These are phyloP conservation scores for Crucihimalaya himalaica DNA, from an alignment of 345 rosid genomes.

Conservation along the genomic window DNA sequence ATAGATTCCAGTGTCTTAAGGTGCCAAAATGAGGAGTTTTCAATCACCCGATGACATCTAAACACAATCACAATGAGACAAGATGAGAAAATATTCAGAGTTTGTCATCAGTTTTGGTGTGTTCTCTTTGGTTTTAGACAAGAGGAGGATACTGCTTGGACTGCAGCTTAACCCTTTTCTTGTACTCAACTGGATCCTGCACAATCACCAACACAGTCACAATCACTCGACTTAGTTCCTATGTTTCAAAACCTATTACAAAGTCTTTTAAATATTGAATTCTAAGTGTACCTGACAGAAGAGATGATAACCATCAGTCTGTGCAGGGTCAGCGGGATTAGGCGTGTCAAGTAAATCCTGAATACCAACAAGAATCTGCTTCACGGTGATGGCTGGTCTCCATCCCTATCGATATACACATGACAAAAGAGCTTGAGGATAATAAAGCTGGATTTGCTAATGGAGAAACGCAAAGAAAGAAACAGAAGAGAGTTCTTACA, in stretches of 20 bases:
- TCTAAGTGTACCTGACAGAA: slow-evolving; percentile 65
- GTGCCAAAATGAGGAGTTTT: slow-evolving; percentile 37
- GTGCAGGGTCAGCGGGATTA: slow-evolving; percentile 87
- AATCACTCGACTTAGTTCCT: slow-evolving; percentile 8
- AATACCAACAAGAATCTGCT: slow-evolving; percentile 89
- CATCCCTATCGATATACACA: slow-evolving; percentile 56
- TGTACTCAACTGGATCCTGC: slow-evolving; percentile 82
- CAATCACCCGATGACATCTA: slow-evolving; percentile 28
- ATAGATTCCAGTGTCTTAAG: slow-evolving; percentile 25
- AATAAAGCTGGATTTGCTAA: neutral
- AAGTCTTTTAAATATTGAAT: neutral
- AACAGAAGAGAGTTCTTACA: slow-evolving; percentile 46
- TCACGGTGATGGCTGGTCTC: slow-evolving; percentile 93
- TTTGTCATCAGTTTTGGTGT: slow-evolving; percentile 38
- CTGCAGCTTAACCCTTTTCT: slow-evolving; percentile 85
- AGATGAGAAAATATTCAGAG: slow-evolving; percentile 31
- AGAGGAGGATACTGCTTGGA: slow-evolving; percentile 87
- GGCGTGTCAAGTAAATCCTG: slow-evolving; percentile 91
- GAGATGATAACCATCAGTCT: slow-evolving; percentile 89
- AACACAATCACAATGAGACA: slow-evolving; percentile 34
- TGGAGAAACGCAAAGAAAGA: neutral
- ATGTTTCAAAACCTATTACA: slow-evolving; percentile 1
- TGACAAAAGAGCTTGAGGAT: slow-evolving; percentile 4
- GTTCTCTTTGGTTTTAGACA: slow-evolving; percentile 38
- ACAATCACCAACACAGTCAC: slow-evolving; percentile 13